Conservation (phyloP, 1,284 basidiomycete genomes). For the Volvariella surrecta region DNA sequence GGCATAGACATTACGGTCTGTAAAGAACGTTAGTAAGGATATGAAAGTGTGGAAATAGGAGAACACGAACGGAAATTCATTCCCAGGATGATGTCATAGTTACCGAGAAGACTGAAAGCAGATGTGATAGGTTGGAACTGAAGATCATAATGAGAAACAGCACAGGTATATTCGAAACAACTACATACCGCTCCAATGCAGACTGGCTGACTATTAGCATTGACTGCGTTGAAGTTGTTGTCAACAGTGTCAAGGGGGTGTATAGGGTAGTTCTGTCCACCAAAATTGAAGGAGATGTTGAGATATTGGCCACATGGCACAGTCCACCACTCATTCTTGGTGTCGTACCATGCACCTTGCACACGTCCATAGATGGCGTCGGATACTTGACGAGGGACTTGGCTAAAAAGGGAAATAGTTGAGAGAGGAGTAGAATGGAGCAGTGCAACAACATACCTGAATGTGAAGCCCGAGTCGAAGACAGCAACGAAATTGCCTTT, state of each 20-base stretch:
- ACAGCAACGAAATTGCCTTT: conserved; percentile 60
- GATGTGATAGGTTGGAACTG: conserved; percentile 78
- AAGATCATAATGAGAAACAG: conserved; percentile 5
- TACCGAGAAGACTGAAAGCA: conserved; percentile 66
- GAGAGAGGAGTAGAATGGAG: background rate
- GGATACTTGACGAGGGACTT: conserved; percentile 65
- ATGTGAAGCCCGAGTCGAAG: conserved; percentile 67
- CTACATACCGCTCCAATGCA: conserved; percentile 61
- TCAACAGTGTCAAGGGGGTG: conserved; percentile 69
- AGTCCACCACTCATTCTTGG: conserved; percentile 51
- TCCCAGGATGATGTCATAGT: conserved; percentile 75
- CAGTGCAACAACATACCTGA: conserved; percentile 17
- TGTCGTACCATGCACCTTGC: conserved; percentile 61
- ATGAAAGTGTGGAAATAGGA: conserved; percentile 3
- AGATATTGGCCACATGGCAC: conserved; percentile 66
- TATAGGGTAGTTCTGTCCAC: conserved; percentile 56
- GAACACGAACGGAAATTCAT: conserved; percentile 63
- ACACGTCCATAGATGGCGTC: conserved; percentile 78
- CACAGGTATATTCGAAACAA: background rate
- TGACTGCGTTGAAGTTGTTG: conserved; percentile 48
- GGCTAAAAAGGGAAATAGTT: conserved; percentile 29
- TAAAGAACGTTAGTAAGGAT: conserved; percentile 1
- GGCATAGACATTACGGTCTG: conserved; percentile 64
- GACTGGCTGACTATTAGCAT: conserved; percentile 47
- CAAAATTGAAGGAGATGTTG: conserved; percentile 64